Conservation (phyloP, 495 filamentous ascomycete genomes). For the Aspergillus cavernicola region DNA sequence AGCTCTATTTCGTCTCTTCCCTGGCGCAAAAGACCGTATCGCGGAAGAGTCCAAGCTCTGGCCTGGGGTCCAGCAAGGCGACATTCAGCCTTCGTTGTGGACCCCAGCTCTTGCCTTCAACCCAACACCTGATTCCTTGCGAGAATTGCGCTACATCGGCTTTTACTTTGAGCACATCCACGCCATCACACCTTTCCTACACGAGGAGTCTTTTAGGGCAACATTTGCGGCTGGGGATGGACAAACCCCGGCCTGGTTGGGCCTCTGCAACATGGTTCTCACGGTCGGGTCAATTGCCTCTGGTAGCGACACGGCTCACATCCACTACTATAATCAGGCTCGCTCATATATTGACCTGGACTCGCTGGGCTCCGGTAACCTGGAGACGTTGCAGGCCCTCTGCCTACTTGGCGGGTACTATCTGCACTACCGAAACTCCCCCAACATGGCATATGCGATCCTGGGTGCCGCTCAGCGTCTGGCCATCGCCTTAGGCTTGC, state of each 20-base stretch:
- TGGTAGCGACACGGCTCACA: conserved; percentile 10
- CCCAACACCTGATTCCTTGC: background rate
- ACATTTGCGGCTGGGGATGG: background rate
- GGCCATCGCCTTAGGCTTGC: conserved; percentile 61
- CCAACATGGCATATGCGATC: conserved; percentile 54
- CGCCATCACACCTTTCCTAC: conserved; percentile 10
- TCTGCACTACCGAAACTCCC: conserved; percentile 67
- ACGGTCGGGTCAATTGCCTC: conserved; percentile 10
- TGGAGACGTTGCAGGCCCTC: conserved; percentile 63
- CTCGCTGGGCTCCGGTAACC: conserved; percentile 59
- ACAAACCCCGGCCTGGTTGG: conserved; percentile 3
- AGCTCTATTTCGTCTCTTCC: conserved; percentile 4
- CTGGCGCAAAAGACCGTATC: conserved; percentile 6
- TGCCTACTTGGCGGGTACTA: conserved; percentile 66
- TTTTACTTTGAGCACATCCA: conserved; percentile 14
- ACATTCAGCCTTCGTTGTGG: background rate
- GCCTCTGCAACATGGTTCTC: conserved; percentile 10
- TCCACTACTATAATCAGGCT: conserved; percentile 57
- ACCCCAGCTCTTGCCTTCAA: background rate
- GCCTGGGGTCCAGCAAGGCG: conserved; percentile 1
- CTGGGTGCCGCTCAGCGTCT: conserved; percentile 59
- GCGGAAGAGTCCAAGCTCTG: conserved; percentile 4
- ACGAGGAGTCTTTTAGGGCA: conserved; percentile 9
- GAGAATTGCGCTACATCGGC: conserved; percentile 6
- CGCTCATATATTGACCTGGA: conserved; percentile 62